A percentile compares a stretch with the other conserved stretches of the same genome.
phyloP scores from a whole-genome alignment of 1,284 basidiomycete genomes.

The Cutaneotrichosporon sp. region DNA sequence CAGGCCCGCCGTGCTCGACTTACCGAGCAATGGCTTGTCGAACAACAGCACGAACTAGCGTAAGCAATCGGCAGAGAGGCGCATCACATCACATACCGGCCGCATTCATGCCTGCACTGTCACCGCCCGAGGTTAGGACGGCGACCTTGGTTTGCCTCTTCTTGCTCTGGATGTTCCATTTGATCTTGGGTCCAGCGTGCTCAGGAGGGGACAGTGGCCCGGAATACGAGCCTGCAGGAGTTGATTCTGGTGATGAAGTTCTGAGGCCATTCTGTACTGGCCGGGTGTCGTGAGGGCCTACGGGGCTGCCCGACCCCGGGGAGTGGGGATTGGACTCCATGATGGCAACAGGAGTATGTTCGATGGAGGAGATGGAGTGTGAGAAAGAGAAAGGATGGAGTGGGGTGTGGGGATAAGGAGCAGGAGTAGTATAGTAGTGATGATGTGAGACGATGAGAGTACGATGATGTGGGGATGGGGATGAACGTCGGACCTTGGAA shows the following conservation, averaged over 20 bases:
- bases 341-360: background rate
- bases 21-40: constrained; percentile 83
- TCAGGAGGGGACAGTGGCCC: too few relatives aligned
- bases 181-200: background rate
- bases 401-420: background rate
- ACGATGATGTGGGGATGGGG: background rate
- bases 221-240: too few relatives aligned
- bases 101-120: constrained; percentile 96
- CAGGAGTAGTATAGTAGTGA: too few relatives aligned
- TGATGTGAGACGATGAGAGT: too few relatives aligned
- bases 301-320: background rate
- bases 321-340: background rate
- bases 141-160: constrained; percentile 58
- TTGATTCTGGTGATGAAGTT: background rate
- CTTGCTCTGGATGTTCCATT: background rate
- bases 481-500: background rate
- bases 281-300: background rate
- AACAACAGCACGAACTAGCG: constrained; percentile 73
- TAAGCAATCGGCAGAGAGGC: background rate
- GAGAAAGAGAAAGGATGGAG: background rate
- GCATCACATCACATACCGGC: constrained; percentile 50
- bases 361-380: background rate
- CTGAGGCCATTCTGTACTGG: background rate
- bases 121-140: constrained; percentile 91
- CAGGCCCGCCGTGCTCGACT: too few relatives aligned